These are phyloP conservation scores for Syncephalastrum contaminatum DNA, from an alignment of 371 early-diverging fungal genomes.

Conservation along the genomic window DNA sequence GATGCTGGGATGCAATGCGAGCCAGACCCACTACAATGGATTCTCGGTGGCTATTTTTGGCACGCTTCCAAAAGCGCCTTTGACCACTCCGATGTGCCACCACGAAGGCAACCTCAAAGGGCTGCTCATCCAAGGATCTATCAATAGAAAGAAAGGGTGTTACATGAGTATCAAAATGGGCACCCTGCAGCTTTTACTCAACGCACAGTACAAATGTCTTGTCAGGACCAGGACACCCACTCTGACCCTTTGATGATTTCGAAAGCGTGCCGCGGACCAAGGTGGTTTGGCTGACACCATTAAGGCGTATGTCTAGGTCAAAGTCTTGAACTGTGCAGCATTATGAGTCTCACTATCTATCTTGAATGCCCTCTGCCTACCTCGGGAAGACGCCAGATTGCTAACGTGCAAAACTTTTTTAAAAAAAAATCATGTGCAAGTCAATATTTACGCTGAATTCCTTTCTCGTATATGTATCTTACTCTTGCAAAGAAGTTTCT, in stretches of 20 bases:
- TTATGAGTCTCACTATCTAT: not conserved
- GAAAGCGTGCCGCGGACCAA: conserved; percentile 7
- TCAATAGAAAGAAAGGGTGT: no score
- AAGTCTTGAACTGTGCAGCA: conserved; percentile 6
- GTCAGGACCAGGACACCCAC: no score
- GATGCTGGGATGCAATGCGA: conserved; percentile 1
- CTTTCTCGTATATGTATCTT: not conserved
- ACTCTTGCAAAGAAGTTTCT: conserved; percentile 6
- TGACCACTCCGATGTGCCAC: not conserved
- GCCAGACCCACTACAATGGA: conserved; percentile 11
- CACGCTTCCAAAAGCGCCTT: not conserved
- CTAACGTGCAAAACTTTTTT: conserved; percentile 13
- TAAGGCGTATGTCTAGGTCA: conserved; percentile 13
- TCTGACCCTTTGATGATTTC: conserved; percentile 4
- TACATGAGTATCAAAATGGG: conserved; percentile 1
- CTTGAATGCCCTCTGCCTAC: not conserved
- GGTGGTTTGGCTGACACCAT: conserved; percentile 12
- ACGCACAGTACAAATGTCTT: no score
- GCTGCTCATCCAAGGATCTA: not conserved
- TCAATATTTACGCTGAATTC: not conserved
- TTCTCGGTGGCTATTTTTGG: not conserved
- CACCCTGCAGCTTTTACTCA: not conserved
- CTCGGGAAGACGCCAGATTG: conserved; percentile 16
- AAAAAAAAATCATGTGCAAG: not conserved
- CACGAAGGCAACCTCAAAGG: conserved; percentile 3